Evolutionary conservation across 352 stramenopile species (phyloP).

Genomic region (Aphanomyces stellatus): DNA sequence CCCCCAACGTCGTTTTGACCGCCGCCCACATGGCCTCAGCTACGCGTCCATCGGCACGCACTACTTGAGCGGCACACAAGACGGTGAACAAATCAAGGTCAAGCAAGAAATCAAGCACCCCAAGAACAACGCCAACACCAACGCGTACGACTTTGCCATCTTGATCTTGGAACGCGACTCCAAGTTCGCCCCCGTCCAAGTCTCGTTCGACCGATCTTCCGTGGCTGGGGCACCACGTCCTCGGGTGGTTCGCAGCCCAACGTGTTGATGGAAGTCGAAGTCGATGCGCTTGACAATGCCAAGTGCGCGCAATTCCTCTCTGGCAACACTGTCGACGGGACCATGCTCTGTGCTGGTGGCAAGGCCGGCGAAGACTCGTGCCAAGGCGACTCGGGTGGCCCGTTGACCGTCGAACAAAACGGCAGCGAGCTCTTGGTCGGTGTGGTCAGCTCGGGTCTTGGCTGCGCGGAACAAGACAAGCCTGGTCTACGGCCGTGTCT

Average conservation of each 20-base stretch:
- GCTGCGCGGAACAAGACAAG: slow-evolving; percentile 38
- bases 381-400: slow-evolving; percentile 49
- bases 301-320: slow-evolving; percentile 32
- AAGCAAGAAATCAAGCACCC: slow-evolving; percentile 27
- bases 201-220: slow-evolving; percentile 26
- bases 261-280: slow-evolving; percentile 30
- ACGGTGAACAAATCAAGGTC: slow-evolving; percentile 30
- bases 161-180: slow-evolving; percentile 30
- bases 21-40: slow-evolving; percentile 29
- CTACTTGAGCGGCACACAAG: slow-evolving; percentile 31
- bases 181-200: slow-evolving; percentile 28
- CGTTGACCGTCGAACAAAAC: slow-evolving; percentile 24
- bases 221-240: slow-evolving; percentile 30
- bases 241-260: slow-evolving; percentile 22
- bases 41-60: slow-evolving; percentile 50
- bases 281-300: slow-evolving; percentile 32
- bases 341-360: slow-evolving; percentile 50
- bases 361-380: slow-evolving; percentile 43
- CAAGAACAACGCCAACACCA: slow-evolving; percentile 24
- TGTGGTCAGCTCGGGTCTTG: slow-evolving; percentile 54
- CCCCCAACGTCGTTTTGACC: slow-evolving; percentile 27
- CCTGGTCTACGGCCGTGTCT: slow-evolving; percentile 33
- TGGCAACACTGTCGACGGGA: slow-evolving; percentile 36
- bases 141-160: slow-evolving; percentile 36
- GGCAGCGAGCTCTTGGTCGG: slow-evolving; percentile 35